Evolutionary conservation across 2,329 filamentous ascomycete species (phyloP).

Genomic region (Penicillium aurantiogriseum): DNA sequence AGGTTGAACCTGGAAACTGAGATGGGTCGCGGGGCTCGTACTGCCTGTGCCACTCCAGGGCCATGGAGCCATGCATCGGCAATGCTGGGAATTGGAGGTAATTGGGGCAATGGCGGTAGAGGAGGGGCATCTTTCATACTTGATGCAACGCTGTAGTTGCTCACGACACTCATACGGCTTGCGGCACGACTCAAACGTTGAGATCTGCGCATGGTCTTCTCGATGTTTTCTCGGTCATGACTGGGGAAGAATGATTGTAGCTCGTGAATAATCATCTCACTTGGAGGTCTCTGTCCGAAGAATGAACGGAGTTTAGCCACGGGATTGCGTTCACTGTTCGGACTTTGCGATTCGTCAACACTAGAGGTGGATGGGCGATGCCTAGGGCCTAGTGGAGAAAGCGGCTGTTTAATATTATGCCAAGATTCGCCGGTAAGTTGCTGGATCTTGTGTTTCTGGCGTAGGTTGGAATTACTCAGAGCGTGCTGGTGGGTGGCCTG

Average conservation of each 20-base stretch:
- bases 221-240: slow-evolving; percentile 89
- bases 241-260: slow-evolving; percentile 96
- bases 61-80: slow-evolving; percentile 81
- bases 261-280: slow-evolving; percentile 95
- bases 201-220: slow-evolving; percentile 88
- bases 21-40: slow-evolving; percentile 55
- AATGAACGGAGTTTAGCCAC: slow-evolving; percentile 58
- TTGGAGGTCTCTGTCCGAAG: slow-evolving; percentile 87
- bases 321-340: slow-evolving; percentile 34
- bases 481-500: slow-evolving; percentile 68
- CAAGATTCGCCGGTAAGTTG: slow-evolving; percentile 86
- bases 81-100: slow-evolving; percentile 80
- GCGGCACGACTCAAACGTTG: slow-evolving; percentile 89
- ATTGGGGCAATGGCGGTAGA: slow-evolving; percentile 23
- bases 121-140: slow-evolving; percentile 83
- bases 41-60: slow-evolving; percentile 51
- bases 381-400: slow-evolving; percentile 65
- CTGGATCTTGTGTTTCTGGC: slow-evolving; percentile 83
- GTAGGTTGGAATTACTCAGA: slow-evolving; percentile 62
- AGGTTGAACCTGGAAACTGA: slow-evolving; percentile 60
- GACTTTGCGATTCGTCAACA: slow-evolving; percentile 30
- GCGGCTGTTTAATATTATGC: slow-evolving; percentile 79
- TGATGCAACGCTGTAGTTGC: slow-evolving; percentile 88
- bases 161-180: slow-evolving; percentile 88
- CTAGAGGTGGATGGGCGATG: slow-evolving; percentile 28